These are phyloP conservation scores for Senna siamea DNA, from an alignment of 306 rosid species.

Conservation along the genomic window DNA sequence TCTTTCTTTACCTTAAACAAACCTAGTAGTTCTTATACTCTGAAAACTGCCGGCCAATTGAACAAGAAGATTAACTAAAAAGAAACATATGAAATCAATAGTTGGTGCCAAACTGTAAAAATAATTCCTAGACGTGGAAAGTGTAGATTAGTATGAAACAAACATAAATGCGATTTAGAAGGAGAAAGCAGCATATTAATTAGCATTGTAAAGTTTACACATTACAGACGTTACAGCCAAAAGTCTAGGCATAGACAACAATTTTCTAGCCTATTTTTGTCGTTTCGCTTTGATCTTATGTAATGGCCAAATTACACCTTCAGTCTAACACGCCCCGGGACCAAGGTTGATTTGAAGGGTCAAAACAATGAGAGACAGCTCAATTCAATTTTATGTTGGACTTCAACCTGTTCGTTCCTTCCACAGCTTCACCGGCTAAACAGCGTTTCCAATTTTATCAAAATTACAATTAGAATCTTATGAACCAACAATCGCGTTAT, in stretches of 20 bases:
- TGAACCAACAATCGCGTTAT: conserved; percentile 22
- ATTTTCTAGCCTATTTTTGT: conserved; percentile 15
- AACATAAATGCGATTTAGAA: conserved; percentile 9
- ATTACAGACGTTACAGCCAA: conserved; percentile 1
- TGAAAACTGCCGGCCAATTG: conserved; percentile 1
- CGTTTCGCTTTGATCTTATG: conserved; percentile 21
- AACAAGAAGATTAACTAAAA: not conserved
- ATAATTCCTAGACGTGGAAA: conserved; percentile 15
- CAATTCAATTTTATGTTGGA: not conserved
- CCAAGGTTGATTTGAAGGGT: conserved; percentile 3
- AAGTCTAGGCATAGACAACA: conserved; percentile 32
- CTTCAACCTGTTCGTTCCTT: conserved; percentile 2
- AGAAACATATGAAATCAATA: not conserved
- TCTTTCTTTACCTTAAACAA: not conserved
- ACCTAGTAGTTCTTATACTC: not conserved
- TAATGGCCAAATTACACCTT: conserved; percentile 15
- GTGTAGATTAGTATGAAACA: conserved; percentile 22
- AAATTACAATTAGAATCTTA: too few relatives aligned
- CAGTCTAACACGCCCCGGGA: not conserved
- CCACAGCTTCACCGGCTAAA: too few relatives aligned
- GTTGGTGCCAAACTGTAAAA: not conserved
- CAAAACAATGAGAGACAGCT: not conserved
- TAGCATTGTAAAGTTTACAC: conserved; percentile 21
- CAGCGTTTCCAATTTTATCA: too few relatives aligned
- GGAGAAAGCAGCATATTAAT: conserved; percentile 1